Conservation (phyloP, 2,329 filamentous ascomycete species). For the Penicillium sp. region DNA sequence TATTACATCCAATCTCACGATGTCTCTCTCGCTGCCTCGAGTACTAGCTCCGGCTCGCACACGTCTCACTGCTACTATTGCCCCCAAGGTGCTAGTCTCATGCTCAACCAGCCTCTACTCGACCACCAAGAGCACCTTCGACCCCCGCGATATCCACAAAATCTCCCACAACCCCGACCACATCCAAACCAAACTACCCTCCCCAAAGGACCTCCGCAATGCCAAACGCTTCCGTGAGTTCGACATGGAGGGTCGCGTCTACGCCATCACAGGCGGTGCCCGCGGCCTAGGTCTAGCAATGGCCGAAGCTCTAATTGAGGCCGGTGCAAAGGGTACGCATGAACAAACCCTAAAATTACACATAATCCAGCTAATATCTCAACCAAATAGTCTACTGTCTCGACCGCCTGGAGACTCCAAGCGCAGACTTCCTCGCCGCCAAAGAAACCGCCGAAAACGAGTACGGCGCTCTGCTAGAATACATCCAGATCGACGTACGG, state of each 20-base stretch:
- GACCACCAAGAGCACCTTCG: slow-evolving; percentile 16
- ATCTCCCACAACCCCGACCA: slow-evolving; percentile 24
- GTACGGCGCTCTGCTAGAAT: slow-evolving; percentile 45
- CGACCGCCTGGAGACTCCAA: slow-evolving; percentile 46
- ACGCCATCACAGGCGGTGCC: slow-evolving; percentile 45
- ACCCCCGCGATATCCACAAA: slow-evolving; percentile 15
- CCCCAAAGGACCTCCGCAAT: slow-evolving; percentile 22
- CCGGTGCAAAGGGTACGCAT: slow-evolving; percentile 46
- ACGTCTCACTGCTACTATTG: slow-evolving; percentile 8
- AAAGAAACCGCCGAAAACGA: slow-evolving; percentile 36
- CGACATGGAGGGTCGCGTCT: slow-evolving; percentile 43
- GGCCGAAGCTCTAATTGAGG: slow-evolving; percentile 49
- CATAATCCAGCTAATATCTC: not conserved
- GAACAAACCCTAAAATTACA: not conserved
- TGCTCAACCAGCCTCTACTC: slow-evolving; percentile 22
- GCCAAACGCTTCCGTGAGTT: slow-evolving; percentile 44
- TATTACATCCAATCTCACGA: not conserved
- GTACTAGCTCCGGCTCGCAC: slow-evolving; percentile 10
- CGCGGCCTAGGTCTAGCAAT: slow-evolving; percentile 47
- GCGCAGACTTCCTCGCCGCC: slow-evolving; percentile 43
- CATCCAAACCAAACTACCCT: slow-evolving; percentile 34
- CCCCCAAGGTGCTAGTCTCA: slow-evolving; percentile 3
- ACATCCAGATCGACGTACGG: slow-evolving; percentile 50
- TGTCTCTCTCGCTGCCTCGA: slow-evolving; percentile 15
- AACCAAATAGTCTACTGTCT: slow-evolving; percentile 45